Evolutionary conservation across 2,329 filamentous ascomycete species (phyloP).

Genomic region (Arachnomyces sp.): DNA sequence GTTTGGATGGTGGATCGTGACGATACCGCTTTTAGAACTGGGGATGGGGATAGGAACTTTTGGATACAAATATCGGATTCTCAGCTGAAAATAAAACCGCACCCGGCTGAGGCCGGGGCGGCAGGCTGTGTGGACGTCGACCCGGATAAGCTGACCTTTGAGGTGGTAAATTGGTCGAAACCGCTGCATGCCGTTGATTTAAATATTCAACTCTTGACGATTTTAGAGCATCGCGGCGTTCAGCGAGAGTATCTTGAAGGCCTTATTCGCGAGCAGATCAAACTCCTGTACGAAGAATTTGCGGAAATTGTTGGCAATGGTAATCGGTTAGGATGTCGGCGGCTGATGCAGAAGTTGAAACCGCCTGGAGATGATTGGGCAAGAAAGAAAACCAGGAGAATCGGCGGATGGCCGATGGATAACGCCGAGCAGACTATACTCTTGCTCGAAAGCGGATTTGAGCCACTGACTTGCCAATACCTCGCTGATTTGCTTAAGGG

Average conservation of each 20-base stretch:
- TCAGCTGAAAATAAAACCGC: conserved; percentile 48
- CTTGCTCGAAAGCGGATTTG: conserved; percentile 40
- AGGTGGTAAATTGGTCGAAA: conserved; percentile 44
- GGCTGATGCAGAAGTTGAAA: conserved; percentile 15
- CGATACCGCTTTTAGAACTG: conserved; percentile 12
- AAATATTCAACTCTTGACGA: conserved; percentile 47
- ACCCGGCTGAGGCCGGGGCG: conserved; percentile 27
- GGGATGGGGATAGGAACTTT: conserved; percentile 23
- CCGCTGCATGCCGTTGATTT: conserved; percentile 38
- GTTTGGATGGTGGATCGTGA: conserved; percentile 49
- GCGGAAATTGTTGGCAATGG: conserved; percentile 27
- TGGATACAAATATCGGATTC: conserved; percentile 52
- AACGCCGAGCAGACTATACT: conserved; percentile 29
- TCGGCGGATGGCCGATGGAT: conserved; percentile 30
- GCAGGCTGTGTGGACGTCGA: too few relatives aligned
- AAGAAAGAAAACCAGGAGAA: conserved; percentile 11
- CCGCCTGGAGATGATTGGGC: conserved; percentile 5
- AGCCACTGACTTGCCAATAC: conserved; percentile 32
- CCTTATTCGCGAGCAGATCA: conserved; percentile 30
- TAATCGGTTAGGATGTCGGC: conserved; percentile 25
- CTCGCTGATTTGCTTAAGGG: conserved; percentile 33
- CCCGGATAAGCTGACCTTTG: conserved; percentile 46
- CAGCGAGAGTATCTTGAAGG: conserved; percentile 34
- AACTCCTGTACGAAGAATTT: conserved; percentile 28
- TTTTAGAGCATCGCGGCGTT: conserved; percentile 46